A percentile compares a stretch with the other conserved stretches of the same genome.
Conservation (phyloP, 139 green algal genomes). For the Chlorella sp. region DNA sequence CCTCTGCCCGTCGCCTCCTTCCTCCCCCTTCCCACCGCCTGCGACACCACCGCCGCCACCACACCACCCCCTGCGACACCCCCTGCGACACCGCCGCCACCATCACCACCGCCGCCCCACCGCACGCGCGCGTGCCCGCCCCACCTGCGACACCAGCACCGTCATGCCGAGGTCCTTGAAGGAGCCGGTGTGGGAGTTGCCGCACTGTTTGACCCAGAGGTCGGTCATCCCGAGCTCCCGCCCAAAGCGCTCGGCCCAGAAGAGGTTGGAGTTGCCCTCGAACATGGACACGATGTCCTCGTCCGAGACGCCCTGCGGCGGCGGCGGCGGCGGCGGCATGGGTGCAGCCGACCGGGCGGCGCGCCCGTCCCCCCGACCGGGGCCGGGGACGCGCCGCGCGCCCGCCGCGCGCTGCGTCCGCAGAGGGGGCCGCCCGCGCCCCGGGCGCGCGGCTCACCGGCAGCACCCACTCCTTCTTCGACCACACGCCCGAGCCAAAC, state of each 20-base stretch:
- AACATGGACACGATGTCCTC: constrained; percentile 99
- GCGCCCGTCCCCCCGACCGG: too few species aligned
- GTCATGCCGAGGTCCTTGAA: constrained; percentile 99
- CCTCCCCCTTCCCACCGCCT: too few species aligned
- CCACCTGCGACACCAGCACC: constrained; percentile 92
- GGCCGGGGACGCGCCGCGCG: too few species aligned
- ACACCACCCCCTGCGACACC: too few species aligned
- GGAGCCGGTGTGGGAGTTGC: constrained; percentile 95
- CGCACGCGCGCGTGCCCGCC: too few species aligned
- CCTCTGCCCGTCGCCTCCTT: too few species aligned
- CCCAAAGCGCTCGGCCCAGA: constrained; percentile 99
- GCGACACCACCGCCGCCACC: too few species aligned
- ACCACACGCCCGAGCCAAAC: constrained; percentile 98
- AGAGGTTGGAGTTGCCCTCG: constrained; percentile 99
- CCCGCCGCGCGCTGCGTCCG: too few species aligned
- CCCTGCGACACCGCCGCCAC: too few species aligned
- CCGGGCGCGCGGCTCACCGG: constrained; percentile 64
- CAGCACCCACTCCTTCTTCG: constrained; percentile 99
- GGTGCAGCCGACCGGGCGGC: too few species aligned
- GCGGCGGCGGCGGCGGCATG: background rate
- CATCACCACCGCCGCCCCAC: too few species aligned
- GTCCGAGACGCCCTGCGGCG: constrained; percentile 75
- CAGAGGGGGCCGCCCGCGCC: too few species aligned
- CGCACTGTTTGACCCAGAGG: constrained; percentile 99
- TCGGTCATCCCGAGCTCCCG: constrained; percentile 95